These are phyloP conservation scores for Epichloe aotearoae DNA, from an alignment of 2,329 filamentous ascomycete genomes.

Conservation along the genomic window DNA sequence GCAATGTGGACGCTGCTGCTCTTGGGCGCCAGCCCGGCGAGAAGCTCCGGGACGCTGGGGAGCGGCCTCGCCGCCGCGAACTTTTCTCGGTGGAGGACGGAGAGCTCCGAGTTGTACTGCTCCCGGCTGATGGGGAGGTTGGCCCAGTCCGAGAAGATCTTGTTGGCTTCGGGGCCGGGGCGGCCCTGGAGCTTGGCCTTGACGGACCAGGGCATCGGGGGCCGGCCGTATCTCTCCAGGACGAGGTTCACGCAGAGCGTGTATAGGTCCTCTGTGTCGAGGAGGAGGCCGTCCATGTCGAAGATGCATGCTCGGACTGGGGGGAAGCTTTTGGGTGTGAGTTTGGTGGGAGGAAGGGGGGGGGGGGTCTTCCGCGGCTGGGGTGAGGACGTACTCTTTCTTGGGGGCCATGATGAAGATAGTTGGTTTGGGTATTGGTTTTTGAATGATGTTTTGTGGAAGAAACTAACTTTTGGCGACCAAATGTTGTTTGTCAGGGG, in stretches of 20 bases:
- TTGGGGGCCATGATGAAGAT: constrained; percentile 26
- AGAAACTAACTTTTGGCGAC: background rate
- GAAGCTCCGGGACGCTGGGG: constrained; percentile 60
- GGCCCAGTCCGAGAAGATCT: constrained; percentile 63
- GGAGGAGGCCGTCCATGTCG: constrained; percentile 95
- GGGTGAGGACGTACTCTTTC: constrained; percentile 26
- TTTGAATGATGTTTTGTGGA: background rate
- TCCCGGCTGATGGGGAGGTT: constrained; percentile 63
- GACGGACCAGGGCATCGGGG: constrained; percentile 77
- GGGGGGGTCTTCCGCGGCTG: background rate
- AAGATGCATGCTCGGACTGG: constrained; percentile 85
- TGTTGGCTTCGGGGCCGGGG: constrained; percentile 38
- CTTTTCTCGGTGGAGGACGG: constrained; percentile 50
- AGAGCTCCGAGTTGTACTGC: constrained; percentile 49
- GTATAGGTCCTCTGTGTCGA: constrained; percentile 87
- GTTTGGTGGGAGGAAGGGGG: background rate
- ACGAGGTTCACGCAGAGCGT: constrained; percentile 72
- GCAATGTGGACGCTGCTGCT: constrained; percentile 57
- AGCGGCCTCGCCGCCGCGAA: constrained; percentile 68
- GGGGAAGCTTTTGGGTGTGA: constrained; percentile 46
- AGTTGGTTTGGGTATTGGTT: background rate
- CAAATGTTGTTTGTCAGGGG: too few relatives aligned
- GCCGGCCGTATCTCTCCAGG: constrained; percentile 60
- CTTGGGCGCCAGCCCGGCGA: constrained; percentile 30
- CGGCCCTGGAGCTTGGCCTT: constrained; percentile 71